Base-by-base conservation (phyloP, 768 basidiomycete genomes). In the Cystoderma amianthinum region DNA sequence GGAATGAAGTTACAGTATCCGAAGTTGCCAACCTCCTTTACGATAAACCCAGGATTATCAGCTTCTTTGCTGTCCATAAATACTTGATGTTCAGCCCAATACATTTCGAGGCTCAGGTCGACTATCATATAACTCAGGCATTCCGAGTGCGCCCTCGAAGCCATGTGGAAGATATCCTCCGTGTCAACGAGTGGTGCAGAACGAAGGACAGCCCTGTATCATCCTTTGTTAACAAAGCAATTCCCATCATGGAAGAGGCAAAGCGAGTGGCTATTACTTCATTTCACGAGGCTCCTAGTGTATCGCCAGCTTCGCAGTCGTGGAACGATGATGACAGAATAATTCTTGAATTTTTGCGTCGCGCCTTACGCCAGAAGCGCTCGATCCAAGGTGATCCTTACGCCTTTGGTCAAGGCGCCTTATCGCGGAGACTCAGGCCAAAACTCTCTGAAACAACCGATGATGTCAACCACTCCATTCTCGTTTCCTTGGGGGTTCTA, bases 401-500 rank as follows among this genome's bases (percentile, higher is more conserved):
- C 52, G 53, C 61, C 1, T 53, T 74, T 1, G 63, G 73, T 0
- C 64, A 71, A 19, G 69, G 73, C 12, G 60, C 62, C 12, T 74
- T 95, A 41, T 48, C 91, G 28, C 84, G 82, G 53, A 57, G 60
- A 35, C 52, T 90, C 18, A 63, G 68, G 15, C 53, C 69, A 2
- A 64, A 69, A 18, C 44, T 48, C 3, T 53, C 49, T 0, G 49
- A 48, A 22, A 48, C 72, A 32, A 51, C 53, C 11, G 65, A 63
- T 42, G 51, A 48, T n/a, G 42, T 58, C 16, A 57, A 75, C 17
- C 64, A 73, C 48, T 61, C 60, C 43, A 58, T 82, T 16, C 65
- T 96, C 24, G 55, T 78, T 12, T 78, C 88, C 34, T 52, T 95
- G 11, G 93, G 95, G 5, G 72, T 82, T 5, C 54, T 87, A 16